Conservation (phyloP, 495 filamentous ascomycete species). For the Aspergillus sclerotiicarbonarius region DNA sequence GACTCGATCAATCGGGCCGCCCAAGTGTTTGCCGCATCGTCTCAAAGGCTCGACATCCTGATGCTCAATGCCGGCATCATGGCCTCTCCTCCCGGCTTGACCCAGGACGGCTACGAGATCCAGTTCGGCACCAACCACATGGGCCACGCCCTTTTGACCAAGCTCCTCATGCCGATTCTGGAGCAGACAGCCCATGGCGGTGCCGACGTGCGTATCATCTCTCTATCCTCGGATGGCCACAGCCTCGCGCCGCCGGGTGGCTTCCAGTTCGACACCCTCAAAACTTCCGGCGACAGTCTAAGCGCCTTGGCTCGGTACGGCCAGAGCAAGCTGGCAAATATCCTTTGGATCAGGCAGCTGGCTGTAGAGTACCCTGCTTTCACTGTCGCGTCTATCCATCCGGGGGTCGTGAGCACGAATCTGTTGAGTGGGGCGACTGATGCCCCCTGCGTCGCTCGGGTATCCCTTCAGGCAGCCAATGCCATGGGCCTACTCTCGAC, state of each 20-base stretch:
- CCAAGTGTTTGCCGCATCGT: not conserved
- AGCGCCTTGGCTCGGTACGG: constrained; percentile 32
- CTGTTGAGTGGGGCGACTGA: constrained; percentile 24
- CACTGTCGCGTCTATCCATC: constrained; percentile 36
- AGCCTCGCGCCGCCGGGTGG: constrained; percentile 42
- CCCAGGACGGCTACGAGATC: constrained; percentile 59
- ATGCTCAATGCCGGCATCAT: constrained; percentile 67
- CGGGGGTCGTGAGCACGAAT: constrained; percentile 34
- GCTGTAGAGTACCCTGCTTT: constrained; percentile 40
- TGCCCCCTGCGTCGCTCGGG: not conserved
- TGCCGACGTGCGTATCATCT: constrained; percentile 29
- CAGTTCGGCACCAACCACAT: constrained; percentile 66
- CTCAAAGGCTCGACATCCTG: constrained; percentile 45
- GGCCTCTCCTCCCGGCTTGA: constrained; percentile 39
- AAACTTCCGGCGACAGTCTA: not conserved
- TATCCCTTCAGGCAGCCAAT: not conserved
- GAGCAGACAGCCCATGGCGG: constrained; percentile 25
- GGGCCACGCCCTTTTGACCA: constrained; percentile 54
- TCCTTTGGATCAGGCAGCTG: constrained; percentile 40
- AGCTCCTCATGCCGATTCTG: constrained; percentile 51
- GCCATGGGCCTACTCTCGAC: not conserved
- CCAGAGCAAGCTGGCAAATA: constrained; percentile 50
- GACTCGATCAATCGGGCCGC: not conserved
- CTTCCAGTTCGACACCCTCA: constrained; percentile 38
- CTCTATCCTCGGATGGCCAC: constrained; percentile 36